Evolutionary conservation across 140 eudicot genomes (phyloP).

Genomic region (Anethum foeniculum): DNA sequence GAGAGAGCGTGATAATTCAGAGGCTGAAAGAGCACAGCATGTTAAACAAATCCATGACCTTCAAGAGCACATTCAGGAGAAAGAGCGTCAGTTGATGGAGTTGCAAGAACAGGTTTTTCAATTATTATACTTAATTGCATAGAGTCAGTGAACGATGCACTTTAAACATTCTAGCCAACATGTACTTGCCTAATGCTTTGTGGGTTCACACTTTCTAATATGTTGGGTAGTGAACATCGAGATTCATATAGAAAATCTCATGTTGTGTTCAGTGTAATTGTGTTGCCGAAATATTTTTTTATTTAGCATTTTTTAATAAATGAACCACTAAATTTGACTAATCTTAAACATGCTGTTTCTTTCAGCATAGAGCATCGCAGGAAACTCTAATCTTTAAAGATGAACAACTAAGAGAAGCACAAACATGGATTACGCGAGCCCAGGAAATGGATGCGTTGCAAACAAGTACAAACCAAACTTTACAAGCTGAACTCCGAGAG

Average conservation of each 20-base stretch:
- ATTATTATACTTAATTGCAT: conserved; percentile 5
- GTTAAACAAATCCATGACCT: conserved; percentile 80
- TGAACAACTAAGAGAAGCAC: conserved; percentile 78
- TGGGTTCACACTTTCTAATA: no score
- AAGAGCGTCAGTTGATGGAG: conserved; percentile 66
- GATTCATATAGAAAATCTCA: not conserved
- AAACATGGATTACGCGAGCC: conserved; percentile 72
- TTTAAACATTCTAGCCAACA: no score
- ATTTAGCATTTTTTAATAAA: not conserved
- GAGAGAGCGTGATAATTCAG: conserved; percentile 82
- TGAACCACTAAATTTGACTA: not conserved
- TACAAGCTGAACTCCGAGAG: conserved; percentile 77
- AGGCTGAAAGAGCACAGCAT: conserved; percentile 85
- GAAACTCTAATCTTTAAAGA: conserved; percentile 62
- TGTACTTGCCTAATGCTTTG: no score
- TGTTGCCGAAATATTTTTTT: not conserved
- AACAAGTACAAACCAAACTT: conserved; percentile 43
- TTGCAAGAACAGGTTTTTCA: conserved; percentile 77
- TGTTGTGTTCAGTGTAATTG: not conserved
- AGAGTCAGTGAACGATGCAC: not conserved
- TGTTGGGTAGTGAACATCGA: not conserved
- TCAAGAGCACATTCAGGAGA: conserved; percentile 87
- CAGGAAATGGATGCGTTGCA: conserved; percentile 82
- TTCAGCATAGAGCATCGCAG: conserved; percentile 80
- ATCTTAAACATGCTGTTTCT: not conserved